Percentiles rank a stretch among this genome's conserved stretches.
Conservation (phyloP, 176 grass and related monocot species). For the barley (Hordeum vulgare) region MorexV3_pseudomolecules_assembly NC_058523.1:329815007-329815506, state of each 20-base stretch:
- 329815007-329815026: not conserved
- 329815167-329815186: not conserved
- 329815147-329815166: not conserved
- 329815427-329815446: too few species aligned
- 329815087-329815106: not conserved
- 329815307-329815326: conserved; percentile 46
- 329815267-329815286: not conserved
- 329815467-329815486: too few species aligned
- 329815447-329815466: too few species aligned
- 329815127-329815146: not conserved
- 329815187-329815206: too few species aligned
- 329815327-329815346: conserved; percentile 28
- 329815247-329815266: not conserved
- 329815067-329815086: conserved; percentile 19
- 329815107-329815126: not conserved
- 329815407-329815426: conserved; percentile 1
- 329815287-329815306: conserved; percentile 1
- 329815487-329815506: too few species aligned
- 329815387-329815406: conserved; percentile 31
- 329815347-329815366: not conserved
- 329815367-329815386: not conserved
- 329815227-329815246: not conserved
- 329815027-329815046: not conserved
- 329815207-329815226: not conserved
- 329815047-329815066: not conserved